Percentiles rank a stretch among this genome's conserved stretches.
Evolutionary conservation across 108 stramenopile genomes (phyloP).

Genomic region (Discostella pseudostelligera): DNA sequence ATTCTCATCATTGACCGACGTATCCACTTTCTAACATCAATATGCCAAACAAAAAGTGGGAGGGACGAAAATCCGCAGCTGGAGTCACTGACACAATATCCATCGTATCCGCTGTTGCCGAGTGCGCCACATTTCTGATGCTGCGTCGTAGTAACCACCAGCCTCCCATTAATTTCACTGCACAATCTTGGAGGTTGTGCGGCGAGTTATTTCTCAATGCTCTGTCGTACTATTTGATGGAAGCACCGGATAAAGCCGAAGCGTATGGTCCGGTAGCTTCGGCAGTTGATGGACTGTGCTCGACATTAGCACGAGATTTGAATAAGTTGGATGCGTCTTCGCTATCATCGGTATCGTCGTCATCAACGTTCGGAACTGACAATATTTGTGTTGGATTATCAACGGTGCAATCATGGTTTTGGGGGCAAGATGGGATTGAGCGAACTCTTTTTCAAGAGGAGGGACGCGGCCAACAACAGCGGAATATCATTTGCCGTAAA

Average conservation of each 20-base stretch:
- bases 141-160: constrained; percentile 29
- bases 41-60: constrained; percentile 39
- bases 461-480: constrained; percentile 11
- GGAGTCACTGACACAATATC: constrained; percentile 49
- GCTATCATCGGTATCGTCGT: background rate
- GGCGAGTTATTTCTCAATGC: constrained; percentile 35
- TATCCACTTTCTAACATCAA: background rate
- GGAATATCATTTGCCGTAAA: constrained; percentile 2
- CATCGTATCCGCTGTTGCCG: constrained; percentile 63
- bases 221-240: constrained; percentile 28
- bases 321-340: constrained; percentile 24
- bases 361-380: background rate
- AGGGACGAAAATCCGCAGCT: constrained; percentile 55
- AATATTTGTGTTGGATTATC: constrained; percentile 21
- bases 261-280: constrained; percentile 11
- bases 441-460: constrained; percentile 11
- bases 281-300: constrained; percentile 32
- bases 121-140: constrained; percentile 64
- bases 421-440: constrained; percentile 32
- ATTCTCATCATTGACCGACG: background rate
- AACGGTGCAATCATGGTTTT: constrained; percentile 33
- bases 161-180: constrained; percentile 5
- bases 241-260: constrained; percentile 13
- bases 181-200: constrained; percentile 15
- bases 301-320: constrained; percentile 33